Conservation (phyloP, 345 rosid species). For the Aquilaria malaccensis region DNA sequence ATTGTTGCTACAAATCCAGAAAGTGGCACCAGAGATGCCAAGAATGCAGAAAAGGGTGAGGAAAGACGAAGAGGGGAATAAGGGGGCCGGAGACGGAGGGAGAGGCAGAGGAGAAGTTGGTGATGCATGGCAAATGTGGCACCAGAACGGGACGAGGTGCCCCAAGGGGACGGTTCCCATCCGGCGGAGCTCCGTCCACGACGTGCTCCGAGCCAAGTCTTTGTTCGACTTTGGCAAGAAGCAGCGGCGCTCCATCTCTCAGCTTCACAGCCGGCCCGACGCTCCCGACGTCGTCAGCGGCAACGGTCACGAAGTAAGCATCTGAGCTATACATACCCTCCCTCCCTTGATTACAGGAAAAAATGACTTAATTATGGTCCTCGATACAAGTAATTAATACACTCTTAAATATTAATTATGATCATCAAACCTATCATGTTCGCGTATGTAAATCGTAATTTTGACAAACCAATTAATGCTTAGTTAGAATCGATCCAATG, state of each 20-base stretch:
- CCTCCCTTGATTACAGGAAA: not conserved
- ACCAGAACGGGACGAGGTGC: conserved; percentile 72
- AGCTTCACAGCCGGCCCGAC: conserved; percentile 31
- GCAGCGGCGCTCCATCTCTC: conserved; percentile 20
- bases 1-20: conserved; percentile 24
- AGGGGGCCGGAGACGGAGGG: conserved; percentile 4
- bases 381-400: no score
- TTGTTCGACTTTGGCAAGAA: conserved; percentile 84
- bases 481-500: no score
- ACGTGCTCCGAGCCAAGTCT: conserved; percentile 89
- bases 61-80: conserved; percentile 10
- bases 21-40: conserved; percentile 49
- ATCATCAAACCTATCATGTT: no score
- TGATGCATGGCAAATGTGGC: conserved; percentile 86
- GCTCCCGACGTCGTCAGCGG: conserved; percentile 73
- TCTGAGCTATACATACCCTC: conserved; percentile 2
- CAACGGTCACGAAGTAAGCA: conserved; percentile 72
- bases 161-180: conserved; percentile 88
- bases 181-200: conserved; percentile 67
- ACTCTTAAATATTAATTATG: no score
- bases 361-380: no score
- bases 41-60: conserved; percentile 25
- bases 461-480: no score
- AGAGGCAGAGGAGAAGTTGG: conserved; percentile 17
- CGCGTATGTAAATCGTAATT: no score